A percentile compares a stretch with the other conserved stretches of the same genome.
Conservation (phyloP, 176 grass and related monocot genomes). For the Juncus effusus region DNA sequence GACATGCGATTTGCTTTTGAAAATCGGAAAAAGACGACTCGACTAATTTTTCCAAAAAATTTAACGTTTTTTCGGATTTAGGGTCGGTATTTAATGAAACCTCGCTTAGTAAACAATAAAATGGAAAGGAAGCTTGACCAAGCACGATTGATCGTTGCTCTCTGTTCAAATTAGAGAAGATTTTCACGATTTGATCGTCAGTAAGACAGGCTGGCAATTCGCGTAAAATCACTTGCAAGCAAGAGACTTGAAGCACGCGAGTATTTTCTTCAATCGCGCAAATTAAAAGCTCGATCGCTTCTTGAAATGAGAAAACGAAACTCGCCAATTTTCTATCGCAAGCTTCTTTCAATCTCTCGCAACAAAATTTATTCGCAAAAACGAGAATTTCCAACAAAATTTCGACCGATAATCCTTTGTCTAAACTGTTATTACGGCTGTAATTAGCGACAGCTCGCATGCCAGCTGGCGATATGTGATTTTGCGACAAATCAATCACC, state of each 20-base stretch:
- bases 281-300: conserved; percentile 73
- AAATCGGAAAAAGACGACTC: conserved; percentile 41
- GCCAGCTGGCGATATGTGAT: conserved; percentile 63
- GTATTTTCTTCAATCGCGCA: conserved; percentile 78
- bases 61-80: conserved; percentile 44
- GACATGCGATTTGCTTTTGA: conserved; percentile 87
- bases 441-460: conserved; percentile 68
- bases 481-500: conserved; percentile 81
- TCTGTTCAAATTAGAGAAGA: conserved; percentile 57
- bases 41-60: conserved; percentile 61
- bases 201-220: conserved; percentile 63
- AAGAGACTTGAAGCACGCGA: conserved; percentile 60
- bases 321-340: conserved; percentile 78
- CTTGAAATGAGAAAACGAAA: conserved; percentile 67
- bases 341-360: conserved; percentile 73
- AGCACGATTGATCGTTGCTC: conserved; percentile 55
- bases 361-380: conserved; percentile 85
- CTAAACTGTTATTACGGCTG: conserved; percentile 43
- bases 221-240: conserved; percentile 72
- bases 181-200: conserved; percentile 62
- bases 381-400: conserved; percentile 76
- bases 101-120: conserved; percentile 84
- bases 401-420: conserved; percentile 48
- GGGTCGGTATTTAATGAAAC: conserved; percentile 68
- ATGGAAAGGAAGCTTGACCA: conserved; percentile 57